These are phyloP conservation scores for Fusarium hostae DNA, from an alignment of 2,329 filamentous ascomycete species.

Conservation along the genomic window DNA sequence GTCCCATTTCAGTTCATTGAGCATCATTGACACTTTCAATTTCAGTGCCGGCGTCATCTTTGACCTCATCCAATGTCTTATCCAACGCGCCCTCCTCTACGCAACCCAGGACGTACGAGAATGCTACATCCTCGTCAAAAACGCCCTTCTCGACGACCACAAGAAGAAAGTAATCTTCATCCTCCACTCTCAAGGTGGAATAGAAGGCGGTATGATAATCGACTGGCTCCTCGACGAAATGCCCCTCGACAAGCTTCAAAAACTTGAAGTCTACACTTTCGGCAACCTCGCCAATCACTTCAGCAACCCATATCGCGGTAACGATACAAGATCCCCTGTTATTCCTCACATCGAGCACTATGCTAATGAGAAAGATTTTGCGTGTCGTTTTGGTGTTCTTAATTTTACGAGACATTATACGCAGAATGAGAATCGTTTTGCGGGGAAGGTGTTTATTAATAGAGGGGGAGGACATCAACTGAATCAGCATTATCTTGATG, in stretches of 20 bases:
- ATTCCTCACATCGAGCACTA: constrained; percentile 29
- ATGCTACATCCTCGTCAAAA: constrained; percentile 28
- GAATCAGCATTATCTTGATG: constrained; percentile 33
- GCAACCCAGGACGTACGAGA: constrained; percentile 29
- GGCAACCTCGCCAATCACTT: constrained; percentile 32
- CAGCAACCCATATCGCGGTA: constrained; percentile 22
- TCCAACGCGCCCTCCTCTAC: constrained; percentile 28
- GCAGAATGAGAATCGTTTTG: constrained; percentile 29
- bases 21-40: background rate
- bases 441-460: constrained; percentile 26
- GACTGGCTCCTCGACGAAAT: constrained; percentile 34
- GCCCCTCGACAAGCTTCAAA: constrained; percentile 15
- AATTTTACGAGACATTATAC: constrained; percentile 5
- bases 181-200: constrained; percentile 23
- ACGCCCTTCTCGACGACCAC: constrained; percentile 7
- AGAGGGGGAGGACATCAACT: constrained; percentile 24
- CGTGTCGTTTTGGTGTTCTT: constrained; percentile 16
- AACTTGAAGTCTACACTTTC: constrained; percentile 33
- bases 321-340: background rate
- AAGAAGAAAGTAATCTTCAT: constrained; percentile 30
- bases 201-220: constrained; percentile 31
- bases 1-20: background rate
- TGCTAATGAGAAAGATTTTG: constrained; percentile 25
- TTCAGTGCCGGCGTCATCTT: constrained; percentile 21
- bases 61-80: constrained; percentile 25